Evolutionary conservation across 2,329 filamentous ascomycete species (phyloP).

Genomic region (Ophiosphaerella narmari): DNA sequence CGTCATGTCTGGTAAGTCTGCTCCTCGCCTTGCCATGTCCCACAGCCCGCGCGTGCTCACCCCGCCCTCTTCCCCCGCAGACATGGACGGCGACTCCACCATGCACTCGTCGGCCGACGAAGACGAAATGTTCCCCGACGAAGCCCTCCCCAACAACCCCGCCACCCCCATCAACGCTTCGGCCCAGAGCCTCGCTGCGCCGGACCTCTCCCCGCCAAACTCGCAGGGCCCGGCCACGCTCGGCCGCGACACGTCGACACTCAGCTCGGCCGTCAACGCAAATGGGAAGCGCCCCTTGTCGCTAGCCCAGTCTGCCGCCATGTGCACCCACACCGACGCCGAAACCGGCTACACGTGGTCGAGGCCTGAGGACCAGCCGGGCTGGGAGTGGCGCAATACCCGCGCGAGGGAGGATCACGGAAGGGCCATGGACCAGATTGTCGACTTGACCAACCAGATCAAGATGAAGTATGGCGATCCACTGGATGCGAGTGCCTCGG

Average conservation of each 20-base stretch:
- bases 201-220: conserved; percentile 61
- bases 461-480: conserved; percentile 45
- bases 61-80: conserved; percentile 38
- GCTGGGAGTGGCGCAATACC: conserved; percentile 45
- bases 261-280: conserved; percentile 37
- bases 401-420: conserved; percentile 43
- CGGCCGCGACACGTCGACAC: conserved; percentile 25
- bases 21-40: conserved; percentile 10
- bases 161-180: conserved; percentile 49
- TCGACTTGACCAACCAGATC: conserved; percentile 42
- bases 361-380: conserved; percentile 43
- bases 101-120: conserved; percentile 56
- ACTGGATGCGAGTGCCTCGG: conserved; percentile 34
- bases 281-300: conserved; percentile 45
- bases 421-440: conserved; percentile 41
- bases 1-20: conserved; percentile 18
- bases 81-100: conserved; percentile 60
- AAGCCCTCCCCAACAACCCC: conserved; percentile 41
- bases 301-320: conserved; percentile 17
- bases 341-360: conserved; percentile 46
- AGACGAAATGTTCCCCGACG: conserved; percentile 51
- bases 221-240: conserved; percentile 49
- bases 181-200: conserved; percentile 27
- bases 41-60: conserved; percentile 9
- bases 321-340: conserved; percentile 18